These are phyloP conservation scores for Globisporangium paroecandrum DNA, from an alignment of 352 stramenopile species.

Conservation along the genomic window DNA sequence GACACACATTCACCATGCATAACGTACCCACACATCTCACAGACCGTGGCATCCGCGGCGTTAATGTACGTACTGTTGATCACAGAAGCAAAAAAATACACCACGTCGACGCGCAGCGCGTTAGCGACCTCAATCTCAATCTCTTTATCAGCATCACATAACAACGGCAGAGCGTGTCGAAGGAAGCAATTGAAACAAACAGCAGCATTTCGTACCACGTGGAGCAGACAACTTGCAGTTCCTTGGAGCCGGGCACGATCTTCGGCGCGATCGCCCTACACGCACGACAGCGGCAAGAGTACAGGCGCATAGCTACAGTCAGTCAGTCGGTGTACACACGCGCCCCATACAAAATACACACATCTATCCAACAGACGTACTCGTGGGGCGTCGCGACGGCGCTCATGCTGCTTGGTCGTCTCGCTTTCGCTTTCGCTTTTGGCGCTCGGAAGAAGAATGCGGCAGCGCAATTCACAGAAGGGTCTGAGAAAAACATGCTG, in stretches of 20 bases:
- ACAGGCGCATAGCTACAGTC: no score
- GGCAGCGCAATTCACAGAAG: neutral
- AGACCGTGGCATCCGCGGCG: conserved; percentile 39
- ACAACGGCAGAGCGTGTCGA: neutral
- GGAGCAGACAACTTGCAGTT: conserved; percentile 46
- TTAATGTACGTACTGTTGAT: conserved; percentile 68
- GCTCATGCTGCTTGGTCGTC: conserved; percentile 1
- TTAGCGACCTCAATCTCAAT: neutral
- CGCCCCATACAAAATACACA: no score
- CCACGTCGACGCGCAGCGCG: neutral
- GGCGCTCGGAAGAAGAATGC: neutral
- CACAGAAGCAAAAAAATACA: neutral
- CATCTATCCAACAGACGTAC: neutral
- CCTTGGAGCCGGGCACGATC: conserved; percentile 55
- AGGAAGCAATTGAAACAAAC: neutral
- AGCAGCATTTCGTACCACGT: conserved; percentile 37
- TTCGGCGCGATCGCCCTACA: conserved; percentile 40
- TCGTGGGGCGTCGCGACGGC: neutral
- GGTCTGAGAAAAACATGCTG: conserved; percentile 3
- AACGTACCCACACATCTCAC: conserved; percentile 72
- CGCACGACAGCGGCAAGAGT: neutral
- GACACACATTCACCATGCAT: no score
- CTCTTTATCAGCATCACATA: neutral
- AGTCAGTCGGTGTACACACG: no score
- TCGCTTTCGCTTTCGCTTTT: neutral